phyloP scores from a whole-genome alignment of 1,139 yeast species.

The Pichia sp. region DNA sequence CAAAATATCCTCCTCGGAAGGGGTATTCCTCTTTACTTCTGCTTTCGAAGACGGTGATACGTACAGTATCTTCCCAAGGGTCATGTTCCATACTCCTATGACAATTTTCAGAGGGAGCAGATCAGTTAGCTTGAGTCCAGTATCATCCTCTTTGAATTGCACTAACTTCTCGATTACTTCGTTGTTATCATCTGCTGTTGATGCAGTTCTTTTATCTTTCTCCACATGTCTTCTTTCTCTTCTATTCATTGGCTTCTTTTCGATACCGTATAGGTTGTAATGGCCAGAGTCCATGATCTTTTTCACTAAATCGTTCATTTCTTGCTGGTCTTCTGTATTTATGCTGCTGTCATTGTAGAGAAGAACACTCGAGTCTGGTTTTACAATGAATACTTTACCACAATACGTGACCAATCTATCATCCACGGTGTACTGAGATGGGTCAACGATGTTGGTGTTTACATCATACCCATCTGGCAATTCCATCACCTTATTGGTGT shows the following conservation, averaged over 20 bases:
- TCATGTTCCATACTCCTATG: constrained; percentile 2
- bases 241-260: constrained; percentile 12
- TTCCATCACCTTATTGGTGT: constrained; percentile 12
- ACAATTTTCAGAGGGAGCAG: constrained; percentile 2
- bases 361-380: constrained; percentile 13
- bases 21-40: too few relatives aligned
- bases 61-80: not conserved
- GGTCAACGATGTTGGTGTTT: not conserved
- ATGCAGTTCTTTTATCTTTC: constrained; percentile 3
- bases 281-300: constrained; percentile 12
- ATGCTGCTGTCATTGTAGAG: constrained; percentile 10
- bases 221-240: constrained; percentile 14
- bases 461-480: constrained; percentile 11
- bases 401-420: constrained; percentile 17
- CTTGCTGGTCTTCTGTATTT: constrained; percentile 7
- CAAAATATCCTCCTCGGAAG: too few relatives aligned
- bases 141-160: constrained; percentile 10
- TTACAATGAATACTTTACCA: constrained; percentile 16
- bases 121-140: constrained; percentile 1
- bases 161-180: constrained; percentile 8
- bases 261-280: constrained; percentile 13
- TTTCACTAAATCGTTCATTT: constrained; percentile 10
- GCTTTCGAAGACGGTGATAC: too few relatives aligned
- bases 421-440: constrained; percentile 9
- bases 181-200: not conserved